Evolutionary conservation across 116 monocot species (phyloP).

Genomic region (Cymodocea nodosa): DNA sequence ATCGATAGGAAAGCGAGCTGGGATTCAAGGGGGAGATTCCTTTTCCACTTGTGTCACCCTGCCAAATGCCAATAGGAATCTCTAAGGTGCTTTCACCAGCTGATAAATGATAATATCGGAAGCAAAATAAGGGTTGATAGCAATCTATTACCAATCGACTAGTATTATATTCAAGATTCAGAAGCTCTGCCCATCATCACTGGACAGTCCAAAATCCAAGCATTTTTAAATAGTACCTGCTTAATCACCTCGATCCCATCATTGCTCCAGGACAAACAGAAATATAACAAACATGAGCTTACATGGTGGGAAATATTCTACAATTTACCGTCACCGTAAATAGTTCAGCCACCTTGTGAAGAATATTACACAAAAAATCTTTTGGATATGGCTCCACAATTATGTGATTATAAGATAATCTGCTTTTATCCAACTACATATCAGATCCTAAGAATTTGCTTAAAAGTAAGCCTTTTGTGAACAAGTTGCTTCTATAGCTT

Average conservation of each 20-base stretch:
- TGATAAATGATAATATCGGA: not conserved
- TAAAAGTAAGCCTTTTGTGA: not conserved
- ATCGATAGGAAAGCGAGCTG: not conserved
- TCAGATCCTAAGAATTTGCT: not conserved
- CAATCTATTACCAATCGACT: not conserved
- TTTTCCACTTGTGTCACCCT: not conserved
- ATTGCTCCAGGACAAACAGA: not conserved
- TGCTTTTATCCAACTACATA: not conserved
- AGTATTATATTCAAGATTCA: not conserved
- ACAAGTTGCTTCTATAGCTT: too few relatives aligned
- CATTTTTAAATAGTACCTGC: too few relatives aligned
- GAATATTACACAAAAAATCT: not conserved
- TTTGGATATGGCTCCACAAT: not conserved
- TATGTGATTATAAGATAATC: too few relatives aligned
- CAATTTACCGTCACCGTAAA: not conserved
- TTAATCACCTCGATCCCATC: too few relatives aligned
- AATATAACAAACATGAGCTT: not conserved
- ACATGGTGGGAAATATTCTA: not conserved
- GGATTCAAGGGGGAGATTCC: conserved; percentile 2
- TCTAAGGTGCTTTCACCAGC: not conserved
- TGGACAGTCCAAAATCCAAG: too few relatives aligned
- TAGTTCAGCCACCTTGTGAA: not conserved
- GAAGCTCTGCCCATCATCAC: not conserved
- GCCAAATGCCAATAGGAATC: not conserved
- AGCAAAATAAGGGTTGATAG: not conserved